phyloP scores from a whole-genome alignment of 31 red algal species.

The Asparagopsis taxiformis region DNA sequence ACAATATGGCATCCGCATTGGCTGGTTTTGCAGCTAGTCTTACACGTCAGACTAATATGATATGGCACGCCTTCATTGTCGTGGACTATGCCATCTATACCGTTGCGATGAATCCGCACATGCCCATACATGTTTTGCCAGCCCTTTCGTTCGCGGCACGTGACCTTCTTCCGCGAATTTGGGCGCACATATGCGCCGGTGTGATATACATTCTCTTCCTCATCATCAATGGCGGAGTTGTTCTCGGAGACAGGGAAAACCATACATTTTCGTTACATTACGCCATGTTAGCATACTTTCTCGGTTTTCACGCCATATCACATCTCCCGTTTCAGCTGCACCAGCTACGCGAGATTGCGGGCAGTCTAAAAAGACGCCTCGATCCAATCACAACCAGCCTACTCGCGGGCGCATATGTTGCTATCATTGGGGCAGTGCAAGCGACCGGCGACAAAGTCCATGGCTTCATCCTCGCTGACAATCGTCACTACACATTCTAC shows the following conservation, averaged over 20 bases:
- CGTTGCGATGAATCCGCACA: neutral
- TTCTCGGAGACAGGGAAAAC: slow-evolving; percentile 47
- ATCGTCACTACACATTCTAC: slow-evolving; percentile 90
- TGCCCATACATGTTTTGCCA: neutral
- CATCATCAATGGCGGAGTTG: slow-evolving; percentile 38
- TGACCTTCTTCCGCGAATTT: slow-evolving; percentile 5
- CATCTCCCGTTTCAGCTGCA: slow-evolving; percentile 26
- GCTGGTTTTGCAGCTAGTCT: slow-evolving; percentile 29
- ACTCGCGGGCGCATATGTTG: slow-evolving; percentile 4
- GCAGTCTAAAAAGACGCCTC: neutral
- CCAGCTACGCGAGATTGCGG: neutral
- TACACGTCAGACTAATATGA: slow-evolving; percentile 59
- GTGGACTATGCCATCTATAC: slow-evolving; percentile 2
- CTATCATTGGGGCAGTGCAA: no score
- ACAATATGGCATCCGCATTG: slow-evolving; percentile 26
- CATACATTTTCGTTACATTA: slow-evolving; percentile 45
- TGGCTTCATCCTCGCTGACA: slow-evolving; percentile 88
- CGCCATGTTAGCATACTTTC: slow-evolving; percentile 57
- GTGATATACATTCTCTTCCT: slow-evolving; percentile 34
- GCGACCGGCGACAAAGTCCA: slow-evolving; percentile 57
- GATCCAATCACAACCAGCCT: neutral
- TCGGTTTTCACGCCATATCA: slow-evolving; percentile 17
- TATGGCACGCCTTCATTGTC: slow-evolving; percentile 62
- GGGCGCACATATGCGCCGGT: slow-evolving; percentile 32
- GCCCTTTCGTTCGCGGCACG: neutral